Evolutionary conservation across 805 yeast species (phyloP).

Genomic region (Schizosaccharomyces lindneri): DNA sequence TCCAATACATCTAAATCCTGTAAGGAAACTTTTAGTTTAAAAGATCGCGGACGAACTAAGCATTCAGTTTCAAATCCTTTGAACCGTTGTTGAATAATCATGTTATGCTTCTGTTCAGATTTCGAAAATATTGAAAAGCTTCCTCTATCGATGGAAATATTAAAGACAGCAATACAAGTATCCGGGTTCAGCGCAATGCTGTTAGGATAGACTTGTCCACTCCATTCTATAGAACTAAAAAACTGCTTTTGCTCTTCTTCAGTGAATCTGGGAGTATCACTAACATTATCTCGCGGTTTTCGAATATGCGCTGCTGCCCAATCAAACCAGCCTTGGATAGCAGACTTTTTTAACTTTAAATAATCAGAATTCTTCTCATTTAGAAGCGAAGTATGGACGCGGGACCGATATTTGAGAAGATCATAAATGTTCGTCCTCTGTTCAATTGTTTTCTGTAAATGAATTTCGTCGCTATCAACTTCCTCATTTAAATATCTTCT

Average conservation of each 20-base stretch:
- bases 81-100: slow-evolving; percentile 23
- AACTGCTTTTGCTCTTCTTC: slow-evolving; percentile 77
- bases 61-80: slow-evolving; percentile 59
- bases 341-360: neutral
- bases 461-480: slow-evolving; percentile 10
- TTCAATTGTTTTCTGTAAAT: slow-evolving; percentile 29
- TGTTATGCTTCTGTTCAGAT: slow-evolving; percentile 14
- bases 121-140: slow-evolving; percentile 33
- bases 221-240: slow-evolving; percentile 80
- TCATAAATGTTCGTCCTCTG: slow-evolving; percentile 44
- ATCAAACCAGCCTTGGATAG: neutral
- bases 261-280: neutral
- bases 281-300: neutral
- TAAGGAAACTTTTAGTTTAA: slow-evolving; percentile 42
- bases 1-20: slow-evolving; percentile 71
- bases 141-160: slow-evolving; percentile 49
- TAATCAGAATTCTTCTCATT: neutral
- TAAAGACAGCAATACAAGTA: slow-evolving; percentile 37
- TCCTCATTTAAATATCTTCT: slow-evolving; percentile 19
- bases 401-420: slow-evolving; percentile 57
- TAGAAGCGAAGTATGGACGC: neutral
- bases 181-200: slow-evolving; percentile 45
- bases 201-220: slow-evolving; percentile 26
- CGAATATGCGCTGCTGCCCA: neutral
- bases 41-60: slow-evolving; percentile 57